phyloP scores from a whole-genome alignment of 441 rosid genomes.

The Gossypium schwendimanii region DNA sequence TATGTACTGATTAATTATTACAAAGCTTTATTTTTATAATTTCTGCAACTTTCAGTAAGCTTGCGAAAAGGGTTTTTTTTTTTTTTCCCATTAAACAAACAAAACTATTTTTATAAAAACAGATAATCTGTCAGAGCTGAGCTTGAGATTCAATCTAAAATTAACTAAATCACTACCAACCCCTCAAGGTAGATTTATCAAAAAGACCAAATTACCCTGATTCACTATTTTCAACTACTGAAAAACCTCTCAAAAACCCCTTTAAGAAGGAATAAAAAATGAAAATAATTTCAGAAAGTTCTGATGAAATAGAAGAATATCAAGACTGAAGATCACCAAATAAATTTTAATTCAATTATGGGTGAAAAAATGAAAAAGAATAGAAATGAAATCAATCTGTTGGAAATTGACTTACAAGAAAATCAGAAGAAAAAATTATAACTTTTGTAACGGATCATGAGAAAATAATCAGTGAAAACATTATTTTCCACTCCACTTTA shows the following conservation, averaged over 20 bases:
- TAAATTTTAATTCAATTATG: not conserved
- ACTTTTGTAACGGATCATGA: not conserved
- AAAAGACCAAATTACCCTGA: slow-evolving; percentile 23
- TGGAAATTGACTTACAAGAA: not conserved
- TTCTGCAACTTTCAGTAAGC: not conserved
- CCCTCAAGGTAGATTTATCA: not conserved
- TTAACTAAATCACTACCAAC: not conserved
- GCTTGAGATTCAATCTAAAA: slow-evolving; percentile 8
- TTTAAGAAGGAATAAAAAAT: slow-evolving; percentile 12
- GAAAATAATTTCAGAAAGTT: not conserved
- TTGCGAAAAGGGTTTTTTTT: not conserved
- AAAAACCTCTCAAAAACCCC: slow-evolving; percentile 13
- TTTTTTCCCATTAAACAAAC: not conserved
- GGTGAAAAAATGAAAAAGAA: not conserved
- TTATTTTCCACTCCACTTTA: slow-evolving; percentile 8
- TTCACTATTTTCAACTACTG: slow-evolving; percentile 15
- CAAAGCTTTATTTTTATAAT: not conserved
- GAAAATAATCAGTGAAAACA: not conserved
- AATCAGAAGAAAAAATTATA: not conserved
- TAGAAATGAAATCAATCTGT: not conserved
- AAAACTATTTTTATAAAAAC: not conserved
- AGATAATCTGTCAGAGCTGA: not conserved
- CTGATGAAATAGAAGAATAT: not conserved
- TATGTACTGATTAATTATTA: not conserved
- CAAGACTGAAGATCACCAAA: not conserved